Evolutionary conservation across 805 yeast species (phyloP).

Genomic region (Brettanomyces custersianus): DNA sequence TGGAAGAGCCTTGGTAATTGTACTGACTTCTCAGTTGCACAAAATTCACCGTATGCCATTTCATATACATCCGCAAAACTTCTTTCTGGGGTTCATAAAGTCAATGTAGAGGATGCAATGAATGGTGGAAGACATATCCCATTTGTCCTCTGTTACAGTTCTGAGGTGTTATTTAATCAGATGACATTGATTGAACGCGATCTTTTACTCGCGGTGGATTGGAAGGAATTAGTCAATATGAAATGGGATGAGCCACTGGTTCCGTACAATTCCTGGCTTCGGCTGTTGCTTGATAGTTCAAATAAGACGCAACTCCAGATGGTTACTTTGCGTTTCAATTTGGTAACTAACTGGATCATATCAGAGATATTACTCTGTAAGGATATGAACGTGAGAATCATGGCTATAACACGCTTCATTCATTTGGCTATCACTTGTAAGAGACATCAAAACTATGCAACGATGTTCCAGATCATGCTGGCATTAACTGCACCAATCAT

Average conservation of each 20-base stretch:
- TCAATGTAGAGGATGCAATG: slow-evolving; percentile 32
- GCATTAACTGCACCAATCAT: slow-evolving; percentile 67
- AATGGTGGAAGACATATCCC: slow-evolving; percentile 59
- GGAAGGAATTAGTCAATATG: slow-evolving; percentile 79
- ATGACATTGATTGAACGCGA: slow-evolving; percentile 84
- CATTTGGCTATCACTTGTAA: slow-evolving; percentile 76
- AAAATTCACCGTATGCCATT: neutral
- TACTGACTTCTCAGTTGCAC: neutral
- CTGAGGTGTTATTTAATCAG: slow-evolving; percentile 65
- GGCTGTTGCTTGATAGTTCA: slow-evolving; percentile 47
- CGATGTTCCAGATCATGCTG: slow-evolving; percentile 77
- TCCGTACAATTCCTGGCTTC: slow-evolving; percentile 79
- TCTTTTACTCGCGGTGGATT: slow-evolving; percentile 74
- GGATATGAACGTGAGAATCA: slow-evolving; percentile 47
- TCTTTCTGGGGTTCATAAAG: slow-evolving; percentile 6
- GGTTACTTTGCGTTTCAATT: slow-evolving; percentile 76
- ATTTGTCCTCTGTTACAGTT: slow-evolving; percentile 65
- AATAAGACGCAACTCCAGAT: slow-evolving; percentile 61
- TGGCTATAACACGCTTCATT: slow-evolving; percentile 75
- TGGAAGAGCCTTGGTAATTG: too few species aligned
- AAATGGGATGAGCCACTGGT: slow-evolving; percentile 60
- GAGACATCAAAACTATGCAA: slow-evolving; percentile 69
- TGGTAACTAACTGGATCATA: slow-evolving; percentile 85
- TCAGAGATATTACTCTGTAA: slow-evolving; percentile 76
- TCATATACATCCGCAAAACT: slow-evolving; percentile 3